Evolutionary conservation across 1,139 yeast species (phyloP).

Genomic region (Yamadazyma triangularis): DNA sequence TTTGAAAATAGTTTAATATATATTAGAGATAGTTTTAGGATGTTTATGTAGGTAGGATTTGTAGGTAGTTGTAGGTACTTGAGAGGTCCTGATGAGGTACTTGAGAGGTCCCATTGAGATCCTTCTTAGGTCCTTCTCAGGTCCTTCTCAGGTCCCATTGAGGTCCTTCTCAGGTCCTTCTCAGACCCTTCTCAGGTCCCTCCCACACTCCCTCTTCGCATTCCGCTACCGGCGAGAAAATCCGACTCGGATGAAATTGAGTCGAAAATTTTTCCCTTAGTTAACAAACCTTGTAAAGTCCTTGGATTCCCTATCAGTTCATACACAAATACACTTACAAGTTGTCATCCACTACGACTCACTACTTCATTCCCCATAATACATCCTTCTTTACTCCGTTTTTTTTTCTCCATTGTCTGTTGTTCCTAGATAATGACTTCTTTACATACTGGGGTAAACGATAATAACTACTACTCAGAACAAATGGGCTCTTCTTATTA

Average conservation of each 20-base stretch:
- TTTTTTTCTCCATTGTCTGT: background rate
- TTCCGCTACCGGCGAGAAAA: background rate
- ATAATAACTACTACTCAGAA: conserved; percentile 6
- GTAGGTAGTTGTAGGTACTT: too few relatives aligned
- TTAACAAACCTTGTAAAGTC: background rate
- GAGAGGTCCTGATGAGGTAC: too few relatives aligned
- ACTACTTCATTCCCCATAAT: too few relatives aligned
- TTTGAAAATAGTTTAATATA: too few relatives aligned
- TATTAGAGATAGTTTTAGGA: too few relatives aligned
- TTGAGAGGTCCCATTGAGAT: background rate
- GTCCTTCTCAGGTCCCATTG: background rate
- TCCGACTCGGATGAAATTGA: conserved; percentile 3
- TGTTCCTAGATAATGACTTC: conserved; percentile 4
- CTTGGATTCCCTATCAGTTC: background rate
- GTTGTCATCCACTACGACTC: too few relatives aligned
- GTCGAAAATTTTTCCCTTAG: conserved; percentile 2
- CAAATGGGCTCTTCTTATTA: conserved; percentile 3
- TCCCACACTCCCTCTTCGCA: background rate
- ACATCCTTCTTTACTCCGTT: background rate
- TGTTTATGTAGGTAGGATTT: too few relatives aligned
- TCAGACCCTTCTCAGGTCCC: background rate
- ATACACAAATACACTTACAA: background rate
- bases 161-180: background rate
- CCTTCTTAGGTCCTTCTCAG: background rate
- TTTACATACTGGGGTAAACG: conserved; percentile 5